Evolutionary conservation across 2,329 filamentous ascomycete species (phyloP).

Genomic region (Geoglossum cookeanum): DNA sequence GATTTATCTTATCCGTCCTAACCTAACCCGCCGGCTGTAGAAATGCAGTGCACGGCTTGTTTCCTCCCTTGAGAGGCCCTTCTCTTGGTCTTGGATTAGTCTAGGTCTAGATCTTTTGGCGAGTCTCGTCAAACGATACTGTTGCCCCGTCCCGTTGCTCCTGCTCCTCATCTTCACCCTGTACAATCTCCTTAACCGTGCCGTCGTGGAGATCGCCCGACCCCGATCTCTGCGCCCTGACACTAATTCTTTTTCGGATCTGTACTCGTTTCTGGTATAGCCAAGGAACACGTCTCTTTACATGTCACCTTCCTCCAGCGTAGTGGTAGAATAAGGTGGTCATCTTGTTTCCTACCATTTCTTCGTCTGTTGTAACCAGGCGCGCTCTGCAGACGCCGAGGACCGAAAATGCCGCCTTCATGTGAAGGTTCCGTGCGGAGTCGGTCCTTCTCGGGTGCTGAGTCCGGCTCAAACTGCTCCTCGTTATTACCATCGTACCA

Average conservation of each 20-base stretch:
- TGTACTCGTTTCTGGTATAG: not conserved
- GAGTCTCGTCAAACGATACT: conserved; percentile 1
- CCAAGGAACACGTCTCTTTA: conserved; percentile 1
- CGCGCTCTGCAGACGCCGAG: not conserved
- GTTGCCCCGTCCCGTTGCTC: not conserved
- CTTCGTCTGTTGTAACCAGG: not conserved
- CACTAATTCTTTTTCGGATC: not conserved
- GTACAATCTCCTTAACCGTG: not conserved
- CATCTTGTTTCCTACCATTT: not conserved
- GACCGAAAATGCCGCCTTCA: not conserved
- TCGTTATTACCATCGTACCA: not conserved
- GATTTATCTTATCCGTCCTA: not conserved
- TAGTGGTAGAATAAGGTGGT: not conserved
- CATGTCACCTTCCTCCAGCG: not conserved
- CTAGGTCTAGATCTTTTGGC: conserved; percentile 1
- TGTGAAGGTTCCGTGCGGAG: not conserved
- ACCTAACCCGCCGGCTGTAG: not conserved
- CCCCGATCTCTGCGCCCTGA: not conserved
- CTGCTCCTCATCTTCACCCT: not conserved
- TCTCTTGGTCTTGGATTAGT: not conserved
- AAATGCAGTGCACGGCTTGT: not conserved
- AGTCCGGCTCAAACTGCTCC: not conserved
- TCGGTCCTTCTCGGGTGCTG: not conserved
- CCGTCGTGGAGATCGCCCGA: not conserved
- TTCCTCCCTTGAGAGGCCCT: not conserved